These are phyloP conservation scores for peach (Prunus persica) DNA, from an alignment of 306 rosid genomes.

Conservation along the genomic window DNA sequence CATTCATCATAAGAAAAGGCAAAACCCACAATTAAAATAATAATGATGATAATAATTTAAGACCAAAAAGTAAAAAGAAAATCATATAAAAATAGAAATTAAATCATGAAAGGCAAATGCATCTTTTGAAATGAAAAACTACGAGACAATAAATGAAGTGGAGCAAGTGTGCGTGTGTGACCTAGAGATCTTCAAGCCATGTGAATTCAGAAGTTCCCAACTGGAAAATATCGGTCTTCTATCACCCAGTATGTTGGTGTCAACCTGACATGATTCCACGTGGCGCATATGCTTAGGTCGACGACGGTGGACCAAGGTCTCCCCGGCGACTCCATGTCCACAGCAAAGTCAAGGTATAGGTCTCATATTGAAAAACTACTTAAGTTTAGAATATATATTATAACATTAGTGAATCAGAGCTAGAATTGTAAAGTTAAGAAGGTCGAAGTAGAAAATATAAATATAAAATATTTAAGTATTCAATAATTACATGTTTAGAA, in stretches of 20 bases:
- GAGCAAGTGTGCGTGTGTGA: not conserved
- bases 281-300: not conserved
- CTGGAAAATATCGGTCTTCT: too few relatives aligned
- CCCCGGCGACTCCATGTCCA: not conserved
- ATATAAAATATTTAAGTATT: too few relatives aligned
- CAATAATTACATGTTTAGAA: too few relatives aligned
- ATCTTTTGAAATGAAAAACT: not conserved
- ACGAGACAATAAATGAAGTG: too few relatives aligned
- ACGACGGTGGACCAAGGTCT: not conserved
- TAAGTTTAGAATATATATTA: too few relatives aligned
- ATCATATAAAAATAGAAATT: not conserved
- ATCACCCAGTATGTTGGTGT: not conserved
- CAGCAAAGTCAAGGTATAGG: not conserved
- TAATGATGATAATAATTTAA: too few relatives aligned
- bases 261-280: not conserved
- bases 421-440: accelerated
- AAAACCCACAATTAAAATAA: too few relatives aligned
- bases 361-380: too few relatives aligned
- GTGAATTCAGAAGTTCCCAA: not conserved
- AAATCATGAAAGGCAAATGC: not conserved
- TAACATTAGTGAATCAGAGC: too few relatives aligned
- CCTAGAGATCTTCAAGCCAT: not conserved
- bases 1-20: too few relatives aligned
- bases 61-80: too few relatives aligned
- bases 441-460: too few relatives aligned